Evolutionary conservation across 768 basidiomycete species (phyloP).

Genomic region (Boletus subparvulus): DNA sequence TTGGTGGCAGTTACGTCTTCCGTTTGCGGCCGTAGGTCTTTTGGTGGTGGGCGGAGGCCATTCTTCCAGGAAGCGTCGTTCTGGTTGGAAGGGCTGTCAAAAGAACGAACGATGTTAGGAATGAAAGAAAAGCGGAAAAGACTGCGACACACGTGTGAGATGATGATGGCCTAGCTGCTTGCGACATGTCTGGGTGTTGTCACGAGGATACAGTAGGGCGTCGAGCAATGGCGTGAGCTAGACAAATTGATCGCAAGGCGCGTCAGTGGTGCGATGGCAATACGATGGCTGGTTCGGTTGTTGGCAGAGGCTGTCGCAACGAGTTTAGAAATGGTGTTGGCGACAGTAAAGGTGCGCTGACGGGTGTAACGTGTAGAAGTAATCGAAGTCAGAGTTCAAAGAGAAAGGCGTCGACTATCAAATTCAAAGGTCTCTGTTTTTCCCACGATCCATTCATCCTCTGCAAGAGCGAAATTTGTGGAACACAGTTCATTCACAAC

Average conservation of each 20-base stretch:
- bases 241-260: constrained; percentile 25
- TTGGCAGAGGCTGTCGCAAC: constrained; percentile 14
- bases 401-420: constrained; percentile 22
- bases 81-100: constrained; percentile 29
- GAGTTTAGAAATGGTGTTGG: constrained; percentile 9
- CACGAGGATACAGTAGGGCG: constrained; percentile 7
- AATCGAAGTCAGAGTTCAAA: constrained; percentile 33
- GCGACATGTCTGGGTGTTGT: constrained; percentile 28
- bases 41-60: constrained; percentile 80
- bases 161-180: constrained; percentile 33
- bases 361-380: constrained; percentile 14
- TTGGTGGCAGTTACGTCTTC: constrained; percentile 95
- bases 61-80: constrained; percentile 60
- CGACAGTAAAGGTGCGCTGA: constrained; percentile 11
- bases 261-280: constrained; percentile 19
- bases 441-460: constrained; percentile 25
- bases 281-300: constrained; percentile 15
- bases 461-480: no score
- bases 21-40: constrained; percentile 92
- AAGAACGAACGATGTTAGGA: constrained; percentile 1
- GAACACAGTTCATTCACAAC: no score
- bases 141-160: constrained; percentile 27
- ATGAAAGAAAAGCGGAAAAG: neutral
- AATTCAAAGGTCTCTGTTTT: constrained; percentile 26
- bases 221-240: constrained; percentile 11